Evolutionary conservation across 1,284 basidiomycete genomes (phyloP).

Genomic region (Ganoderma lucidum): DNA sequence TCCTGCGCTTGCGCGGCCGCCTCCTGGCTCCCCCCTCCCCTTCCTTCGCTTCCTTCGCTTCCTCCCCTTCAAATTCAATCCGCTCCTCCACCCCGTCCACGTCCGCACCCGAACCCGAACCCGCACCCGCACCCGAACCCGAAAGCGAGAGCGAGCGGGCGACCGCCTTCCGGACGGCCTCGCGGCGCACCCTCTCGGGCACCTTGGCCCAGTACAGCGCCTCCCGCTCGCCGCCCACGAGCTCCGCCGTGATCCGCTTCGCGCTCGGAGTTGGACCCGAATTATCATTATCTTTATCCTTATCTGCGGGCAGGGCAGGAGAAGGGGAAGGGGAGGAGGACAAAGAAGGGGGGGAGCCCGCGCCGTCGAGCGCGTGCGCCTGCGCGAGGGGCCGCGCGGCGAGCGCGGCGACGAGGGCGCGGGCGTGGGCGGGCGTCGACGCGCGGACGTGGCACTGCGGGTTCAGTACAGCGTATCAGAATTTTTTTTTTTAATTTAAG

Average conservation of each 20-base stretch:
- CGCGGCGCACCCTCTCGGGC: conserved; percentile 69
- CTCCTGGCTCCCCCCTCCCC: conserved; percentile 11
- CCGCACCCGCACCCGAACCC: background rate
- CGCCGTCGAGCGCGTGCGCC: conserved; percentile 48
- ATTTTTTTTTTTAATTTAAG: no score
- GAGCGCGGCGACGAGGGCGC: conserved; percentile 57
- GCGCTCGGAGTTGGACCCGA: no score
- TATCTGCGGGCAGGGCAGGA: background rate
- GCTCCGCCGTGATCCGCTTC: conserved; percentile 56
- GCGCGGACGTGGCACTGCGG: conserved; percentile 78
- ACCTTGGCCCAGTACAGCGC: conserved; percentile 81
- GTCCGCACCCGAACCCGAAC: background rate
- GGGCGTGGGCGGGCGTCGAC: conserved; percentile 56
- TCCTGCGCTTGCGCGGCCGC: conserved; percentile 35
- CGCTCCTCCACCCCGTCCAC: background rate
- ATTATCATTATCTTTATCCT: no score
- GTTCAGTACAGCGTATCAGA: no score
- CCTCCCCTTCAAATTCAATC: background rate
- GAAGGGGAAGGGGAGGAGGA: background rate
- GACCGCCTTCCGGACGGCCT: conserved; percentile 62
- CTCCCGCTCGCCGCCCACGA: conserved; percentile 69
- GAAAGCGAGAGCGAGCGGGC: background rate
- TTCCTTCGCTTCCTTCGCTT: background rate
- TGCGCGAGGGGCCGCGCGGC: conserved; percentile 48
- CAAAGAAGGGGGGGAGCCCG: conserved; percentile 18